Base-by-base conservation (phyloP, 345 rosid species). In the Fremontodendron californicum region DNA sequence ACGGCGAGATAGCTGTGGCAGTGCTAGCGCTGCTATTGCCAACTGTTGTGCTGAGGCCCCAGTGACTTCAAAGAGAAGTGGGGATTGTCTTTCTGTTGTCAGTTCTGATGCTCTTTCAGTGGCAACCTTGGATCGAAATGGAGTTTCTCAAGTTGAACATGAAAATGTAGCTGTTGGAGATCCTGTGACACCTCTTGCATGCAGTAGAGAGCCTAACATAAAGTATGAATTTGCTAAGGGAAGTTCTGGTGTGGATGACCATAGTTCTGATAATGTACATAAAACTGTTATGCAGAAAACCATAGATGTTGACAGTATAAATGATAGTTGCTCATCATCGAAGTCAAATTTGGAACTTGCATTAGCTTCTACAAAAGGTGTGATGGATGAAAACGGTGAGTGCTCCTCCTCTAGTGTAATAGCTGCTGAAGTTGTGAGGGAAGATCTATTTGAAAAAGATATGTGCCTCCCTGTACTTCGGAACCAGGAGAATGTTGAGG, bases 311-410 rank as follows among this genome's bases (percentile, higher is more conserved):
- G 88, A 87, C 62, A 84, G 93, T 84, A 77, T 82, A 79, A 86
- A 90, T 86, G 92, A 86, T 78, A 85, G 90, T 76, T 91, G 89
- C 76, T 90, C 96, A 21, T 90, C 91, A 74, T 85, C 90, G 29
- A 90, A 82, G 79, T 90, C 95, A 25, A 88, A 82, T 73, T 46
- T 83, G 71, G 93, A 84, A 75, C 83, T 83, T 83, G 80, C 78
- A 79, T 87, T 82, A 67, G 85, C 84, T 82, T 78, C 92, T 62
- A 52, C 69, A 81, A 88, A 83, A 81, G 77, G 76, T 74, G 87
- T 84, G 76, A 83, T 60, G 71, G 92, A 90, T 75, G 92, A 82
- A 58, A 74, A 82, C 76, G 87, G 86, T 60, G 94, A 87, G 68
- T 91, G 90, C 76, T 82, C 87, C 63, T 89, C 96, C 54, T 92